These are phyloP conservation scores for Hyaloperonospora arabidopsidis DNA, from an alignment of 352 stramenopile genomes.

Conservation along the genomic window DNA sequence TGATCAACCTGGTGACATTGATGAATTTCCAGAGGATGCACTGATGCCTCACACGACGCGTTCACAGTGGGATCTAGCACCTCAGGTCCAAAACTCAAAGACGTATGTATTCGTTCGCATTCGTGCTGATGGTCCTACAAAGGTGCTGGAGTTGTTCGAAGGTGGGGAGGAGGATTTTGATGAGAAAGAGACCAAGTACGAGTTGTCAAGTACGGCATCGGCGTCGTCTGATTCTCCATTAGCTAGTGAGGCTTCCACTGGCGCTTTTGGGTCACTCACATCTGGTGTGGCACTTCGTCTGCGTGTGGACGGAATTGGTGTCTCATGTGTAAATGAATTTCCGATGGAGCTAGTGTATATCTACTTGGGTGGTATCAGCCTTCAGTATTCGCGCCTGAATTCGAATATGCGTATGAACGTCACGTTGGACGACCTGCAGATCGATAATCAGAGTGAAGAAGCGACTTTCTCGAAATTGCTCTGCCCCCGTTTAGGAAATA, in stretches of 20 bases:
- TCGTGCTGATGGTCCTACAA: constrained; percentile 82
- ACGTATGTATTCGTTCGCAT: constrained; percentile 83
- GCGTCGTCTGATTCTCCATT: constrained; percentile 60
- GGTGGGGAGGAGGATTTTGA: constrained; percentile 82
- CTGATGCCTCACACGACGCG: constrained; percentile 29
- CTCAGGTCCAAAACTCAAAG: constrained; percentile 66
- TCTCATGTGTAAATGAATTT: constrained; percentile 83
- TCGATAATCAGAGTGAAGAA: constrained; percentile 82
- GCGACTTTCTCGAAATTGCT: constrained; percentile 81
- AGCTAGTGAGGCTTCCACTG: constrained; percentile 67
- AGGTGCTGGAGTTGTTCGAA: constrained; percentile 87
- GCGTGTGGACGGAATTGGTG: constrained; percentile 64
- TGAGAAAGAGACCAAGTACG: constrained; percentile 72
- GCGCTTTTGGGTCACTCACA: constrained; percentile 53
- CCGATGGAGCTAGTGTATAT: constrained; percentile 84
- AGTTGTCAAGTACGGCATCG: constrained; percentile 57
- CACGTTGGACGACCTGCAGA: constrained; percentile 79
- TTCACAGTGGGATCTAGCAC: constrained; percentile 29
- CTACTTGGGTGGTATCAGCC: constrained; percentile 72
- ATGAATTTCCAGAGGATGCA: constrained; percentile 28
- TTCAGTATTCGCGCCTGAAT: constrained; percentile 69
- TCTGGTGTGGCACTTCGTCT: constrained; percentile 67
- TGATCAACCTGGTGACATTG: constrained; percentile 7
- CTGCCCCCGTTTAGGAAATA: constrained; percentile 54
- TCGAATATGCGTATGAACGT: constrained; percentile 81